Conservation (phyloP, 2,329 filamentous ascomycete genomes). For the Stagonosporopsis rhizophila region DNA sequence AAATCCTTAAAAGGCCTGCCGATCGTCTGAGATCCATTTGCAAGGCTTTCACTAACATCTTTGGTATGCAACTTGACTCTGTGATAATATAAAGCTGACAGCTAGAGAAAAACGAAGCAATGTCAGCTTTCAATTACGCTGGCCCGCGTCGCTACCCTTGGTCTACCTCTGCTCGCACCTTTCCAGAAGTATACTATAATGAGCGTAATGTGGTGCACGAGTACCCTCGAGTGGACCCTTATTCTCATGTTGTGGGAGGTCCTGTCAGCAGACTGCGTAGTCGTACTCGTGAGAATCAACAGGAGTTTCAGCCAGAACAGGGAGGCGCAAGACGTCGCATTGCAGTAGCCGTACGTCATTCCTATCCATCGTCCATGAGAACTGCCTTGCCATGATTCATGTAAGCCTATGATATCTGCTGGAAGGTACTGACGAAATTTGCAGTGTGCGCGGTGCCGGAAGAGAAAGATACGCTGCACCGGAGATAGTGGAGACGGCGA, state of each 20-base stretch:
- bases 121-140: constrained; percentile 27
- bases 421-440: constrained; percentile 1
- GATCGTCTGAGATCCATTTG: not conserved
- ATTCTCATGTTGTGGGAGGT: constrained; percentile 34
- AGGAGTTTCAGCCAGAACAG: constrained; percentile 39
- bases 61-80: not conserved
- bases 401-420: not conserved
- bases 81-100: not conserved
- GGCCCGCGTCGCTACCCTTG: constrained; percentile 25
- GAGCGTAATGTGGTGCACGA: constrained; percentile 35
- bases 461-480: constrained; percentile 93
- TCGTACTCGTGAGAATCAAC: constrained; percentile 17
- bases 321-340: constrained; percentile 59
- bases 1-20: not conserved
- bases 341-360: constrained; percentile 48
- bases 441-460: constrained; percentile 87
- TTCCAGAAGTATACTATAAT: constrained; percentile 24
- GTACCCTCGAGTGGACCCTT: constrained; percentile 31
- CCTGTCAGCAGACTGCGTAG: constrained; percentile 27
- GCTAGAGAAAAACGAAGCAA: constrained; percentile 4
- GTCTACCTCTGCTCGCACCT: constrained; percentile 19
- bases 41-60: not conserved
- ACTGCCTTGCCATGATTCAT: not conserved
- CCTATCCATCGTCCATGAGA: not conserved
- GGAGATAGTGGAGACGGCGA: constrained; percentile 79